Conservation (phyloP, 1,284 basidiomycete genomes). For the Fomitopsis betulina region DNA sequence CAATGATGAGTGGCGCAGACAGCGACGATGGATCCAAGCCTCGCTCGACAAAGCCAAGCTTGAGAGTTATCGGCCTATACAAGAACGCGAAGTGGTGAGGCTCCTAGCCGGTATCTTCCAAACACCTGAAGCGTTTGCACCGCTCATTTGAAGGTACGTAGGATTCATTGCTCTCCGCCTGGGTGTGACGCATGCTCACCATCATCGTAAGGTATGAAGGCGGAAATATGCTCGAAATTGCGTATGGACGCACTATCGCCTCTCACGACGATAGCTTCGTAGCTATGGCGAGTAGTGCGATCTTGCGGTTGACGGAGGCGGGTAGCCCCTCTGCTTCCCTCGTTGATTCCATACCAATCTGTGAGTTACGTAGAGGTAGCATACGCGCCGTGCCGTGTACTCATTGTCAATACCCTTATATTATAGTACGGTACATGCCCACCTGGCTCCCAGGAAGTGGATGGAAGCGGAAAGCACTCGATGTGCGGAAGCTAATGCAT, state of each 20-base stretch:
- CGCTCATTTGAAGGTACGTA: slow-evolving; percentile 9
- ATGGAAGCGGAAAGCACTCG: slow-evolving; percentile 49
- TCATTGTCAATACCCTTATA: not conserved
- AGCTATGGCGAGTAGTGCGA: slow-evolving; percentile 39
- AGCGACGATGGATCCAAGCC: slow-evolving; percentile 15
- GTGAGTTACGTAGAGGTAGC: slow-evolving; percentile 29
- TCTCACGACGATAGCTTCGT: slow-evolving; percentile 23
- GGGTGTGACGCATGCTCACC: not conserved
- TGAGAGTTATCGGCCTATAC: slow-evolving; percentile 8
- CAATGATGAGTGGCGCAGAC: not conserved
- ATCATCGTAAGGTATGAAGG: slow-evolving; percentile 18
- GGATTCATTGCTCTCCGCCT: not conserved
- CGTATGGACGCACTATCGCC: slow-evolving; percentile 25
- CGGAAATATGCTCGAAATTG: slow-evolving; percentile 36
- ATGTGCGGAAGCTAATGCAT: slow-evolving; percentile 29
- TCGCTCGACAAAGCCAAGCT: slow-evolving; percentile 10
- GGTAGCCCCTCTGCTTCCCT: slow-evolving; percentile 48
- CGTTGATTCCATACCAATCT: slow-evolving; percentile 50
- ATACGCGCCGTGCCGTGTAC: not conserved
- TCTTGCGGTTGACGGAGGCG: slow-evolving; percentile 39
- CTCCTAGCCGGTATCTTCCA: slow-evolving; percentile 9
- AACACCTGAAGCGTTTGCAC: slow-evolving; percentile 12
- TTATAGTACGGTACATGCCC: slow-evolving; percentile 41
- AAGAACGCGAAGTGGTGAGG: slow-evolving; percentile 6
- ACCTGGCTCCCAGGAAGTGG: slow-evolving; percentile 51